Evolutionary conservation across 1,284 basidiomycete species (phyloP), one percentile per base, ranked within the genome.

Genomic region (Pseudozyma sp.): DNA sequence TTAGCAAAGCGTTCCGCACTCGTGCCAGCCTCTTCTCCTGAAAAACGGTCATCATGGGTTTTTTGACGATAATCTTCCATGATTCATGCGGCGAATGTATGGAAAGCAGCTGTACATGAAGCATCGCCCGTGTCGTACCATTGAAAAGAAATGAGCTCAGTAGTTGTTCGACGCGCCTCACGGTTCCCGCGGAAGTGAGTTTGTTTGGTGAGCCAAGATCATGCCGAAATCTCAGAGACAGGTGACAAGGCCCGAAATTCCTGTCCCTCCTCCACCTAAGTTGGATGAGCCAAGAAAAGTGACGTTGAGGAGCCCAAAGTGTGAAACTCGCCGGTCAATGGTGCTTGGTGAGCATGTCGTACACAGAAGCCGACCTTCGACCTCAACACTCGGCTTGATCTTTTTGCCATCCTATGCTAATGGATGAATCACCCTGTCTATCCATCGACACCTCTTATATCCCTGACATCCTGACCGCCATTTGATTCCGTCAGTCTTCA

Each of bases 1-100:
- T 70, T 70, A 70, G 52, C 60, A 56, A 70, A 70, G 52, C 52
- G 19, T 38, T 49, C 18, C 34, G 38, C 25, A 38, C 35, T 36
- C 42, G n/a, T n/a, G n/a, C n/a, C n/a, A n/a, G n/a, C n/a, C n/a
- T n/a, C n/a, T n/a, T n/a, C n/a, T n/a, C n/a, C n/a, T n/a, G n/a
- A n/a, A n/a, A n/a, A n/a, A n/a, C n/a, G n/a, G n/a, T n/a, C n/a
- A n/a, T n/a, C n/a, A n/a, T n/a, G n/a, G n/a, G n/a, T n/a, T n/a
- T n/a, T n/a, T n/a, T n/a, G n/a, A n/a, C n/a, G n/a, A n/a, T n/a
- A n/a, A n/a, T n/a, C n/a, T n/a, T n/a, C n/a, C n/a, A n/a, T n/a
- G n/a, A n/a, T n/a, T n/a, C n/a, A n/a, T n/a, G n/a, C n/a, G n/a
- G n/a, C n/a, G n/a, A n/a, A n/a, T n/a, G n/a, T n/a, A n/a, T n/a